phyloP scores from a whole-genome alignment of 306 rosid species.

The Acacia confusa region DNA sequence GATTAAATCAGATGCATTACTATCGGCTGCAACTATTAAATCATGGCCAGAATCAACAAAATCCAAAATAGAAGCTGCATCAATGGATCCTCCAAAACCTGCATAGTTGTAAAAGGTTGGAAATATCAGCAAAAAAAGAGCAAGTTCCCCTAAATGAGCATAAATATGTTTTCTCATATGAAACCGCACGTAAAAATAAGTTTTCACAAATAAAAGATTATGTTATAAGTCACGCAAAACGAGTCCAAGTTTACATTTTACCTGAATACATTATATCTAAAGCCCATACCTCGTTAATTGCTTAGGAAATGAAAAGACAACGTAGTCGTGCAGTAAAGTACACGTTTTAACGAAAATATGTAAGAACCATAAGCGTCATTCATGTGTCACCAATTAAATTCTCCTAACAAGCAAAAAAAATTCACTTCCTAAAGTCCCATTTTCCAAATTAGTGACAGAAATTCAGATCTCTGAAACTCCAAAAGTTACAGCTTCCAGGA shows the following conservation, averaged over 20 bases:
- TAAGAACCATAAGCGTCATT: neutral
- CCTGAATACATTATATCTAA: neutral
- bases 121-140: neutral
- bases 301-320: neutral
- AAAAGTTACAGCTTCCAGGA: neutral
- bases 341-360: neutral
- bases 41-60: slow-evolving; percentile 97
- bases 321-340: neutral
- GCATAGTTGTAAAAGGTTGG: neutral
- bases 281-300: neutral
- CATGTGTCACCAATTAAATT: neutral
- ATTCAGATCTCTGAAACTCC: slow-evolving; percentile 24
- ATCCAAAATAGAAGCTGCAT: slow-evolving; percentile 74
- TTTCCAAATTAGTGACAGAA: neutral
- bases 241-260: neutral
- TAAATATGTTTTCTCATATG: neutral
- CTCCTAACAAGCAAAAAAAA: neutral
- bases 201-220: neutral
- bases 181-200: neutral
- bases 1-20: slow-evolving; percentile 80
- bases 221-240: neutral
- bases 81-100: slow-evolving; percentile 96
- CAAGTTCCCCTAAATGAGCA: neutral
- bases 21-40: slow-evolving; percentile 78
- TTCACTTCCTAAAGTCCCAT: neutral